Evolutionary conservation across 2,329 filamentous ascomycete species (phyloP).

Genomic region (Triangularia verruculosa): DNA sequence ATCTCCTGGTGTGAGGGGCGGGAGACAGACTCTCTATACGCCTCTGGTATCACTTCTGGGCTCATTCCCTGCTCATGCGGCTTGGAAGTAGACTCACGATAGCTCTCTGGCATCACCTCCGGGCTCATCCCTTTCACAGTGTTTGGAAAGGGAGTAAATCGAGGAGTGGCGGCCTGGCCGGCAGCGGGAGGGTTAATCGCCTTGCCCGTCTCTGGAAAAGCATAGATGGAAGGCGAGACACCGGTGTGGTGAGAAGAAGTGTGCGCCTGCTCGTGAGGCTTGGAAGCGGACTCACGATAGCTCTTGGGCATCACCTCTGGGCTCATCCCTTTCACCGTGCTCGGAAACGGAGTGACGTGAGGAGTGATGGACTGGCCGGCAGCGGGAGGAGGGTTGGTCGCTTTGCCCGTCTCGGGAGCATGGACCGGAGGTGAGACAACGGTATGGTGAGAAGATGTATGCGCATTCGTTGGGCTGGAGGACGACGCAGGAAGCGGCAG

Average conservation of each 20-base stretch:
- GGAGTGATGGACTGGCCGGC: slow-evolving; percentile 1
- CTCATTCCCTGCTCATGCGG: slow-evolving; percentile 18
- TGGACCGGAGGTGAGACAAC: not conserved
- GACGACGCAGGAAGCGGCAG: slow-evolving; percentile 6
- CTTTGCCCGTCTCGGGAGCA: not conserved
- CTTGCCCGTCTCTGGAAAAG: not conserved
- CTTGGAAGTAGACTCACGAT: slow-evolving; percentile 1
- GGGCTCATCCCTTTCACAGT: slow-evolving; percentile 20
- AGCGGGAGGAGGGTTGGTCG: not conserved
- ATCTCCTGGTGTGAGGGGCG: not conserved
- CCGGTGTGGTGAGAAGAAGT: slow-evolving; percentile 1
- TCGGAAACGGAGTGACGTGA: slow-evolving; percentile 5
- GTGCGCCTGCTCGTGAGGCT: slow-evolving; percentile 1
- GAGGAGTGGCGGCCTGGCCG: slow-evolving; percentile 3
- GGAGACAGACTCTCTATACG: slow-evolving; percentile 9
- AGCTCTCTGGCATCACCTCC: not conserved
- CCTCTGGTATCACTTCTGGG: slow-evolving; percentile 15
- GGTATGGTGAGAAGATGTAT: slow-evolving; percentile 2
- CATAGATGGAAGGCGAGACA: not conserved
- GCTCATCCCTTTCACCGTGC: slow-evolving; percentile 20
- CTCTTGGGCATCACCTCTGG: slow-evolving; percentile 14
- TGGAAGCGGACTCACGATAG: not conserved
- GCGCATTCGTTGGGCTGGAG: slow-evolving; percentile 1
- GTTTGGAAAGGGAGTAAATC: slow-evolving; percentile 7
- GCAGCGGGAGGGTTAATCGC: not conserved